phyloP scores from a whole-genome alignment of 108 stramenopile species.

The Cyclotella choctawhatcheeana region DNA sequence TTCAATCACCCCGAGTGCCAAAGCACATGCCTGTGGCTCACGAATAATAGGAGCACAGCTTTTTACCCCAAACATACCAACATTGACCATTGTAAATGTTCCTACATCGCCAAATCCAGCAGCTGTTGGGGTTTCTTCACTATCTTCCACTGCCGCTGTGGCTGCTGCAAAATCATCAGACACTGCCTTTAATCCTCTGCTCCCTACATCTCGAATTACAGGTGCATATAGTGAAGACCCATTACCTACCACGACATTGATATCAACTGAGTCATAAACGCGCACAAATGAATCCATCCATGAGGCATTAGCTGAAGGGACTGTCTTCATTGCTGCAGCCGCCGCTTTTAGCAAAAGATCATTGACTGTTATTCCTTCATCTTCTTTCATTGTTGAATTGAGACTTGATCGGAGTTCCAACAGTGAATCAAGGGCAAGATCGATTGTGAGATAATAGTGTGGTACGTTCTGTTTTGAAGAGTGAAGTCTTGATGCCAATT shows the following conservation, averaged over 20 bases:
- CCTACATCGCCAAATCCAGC: slow-evolving; percentile 64
- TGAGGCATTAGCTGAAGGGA: slow-evolving; percentile 92
- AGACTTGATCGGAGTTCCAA: slow-evolving; percentile 81
- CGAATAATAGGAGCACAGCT: slow-evolving; percentile 94
- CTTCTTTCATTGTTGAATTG: slow-evolving; percentile 69
- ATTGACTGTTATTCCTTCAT: slow-evolving; percentile 81
- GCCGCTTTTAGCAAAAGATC: slow-evolving; percentile 96
- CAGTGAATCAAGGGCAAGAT: slow-evolving; percentile 84
- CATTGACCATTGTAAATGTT: slow-evolving; percentile 92
- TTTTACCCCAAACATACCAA: slow-evolving; percentile 98
- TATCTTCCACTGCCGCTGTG: slow-evolving; percentile 27
- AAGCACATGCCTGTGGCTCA: slow-evolving; percentile 94
- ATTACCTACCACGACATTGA: slow-evolving; percentile 91
- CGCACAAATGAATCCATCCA: slow-evolving; percentile 88
- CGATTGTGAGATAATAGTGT: slow-evolving; percentile 96
- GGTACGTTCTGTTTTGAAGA: slow-evolving; percentile 92
- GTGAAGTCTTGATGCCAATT: slow-evolving; percentile 79
- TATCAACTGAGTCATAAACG: slow-evolving; percentile 90
- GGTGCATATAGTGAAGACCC: slow-evolving; percentile 88
- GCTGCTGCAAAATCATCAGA: slow-evolving; percentile 65
- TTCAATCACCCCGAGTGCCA: slow-evolving; percentile 94
- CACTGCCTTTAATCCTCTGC: slow-evolving; percentile 74
- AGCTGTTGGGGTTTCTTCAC: slow-evolving; percentile 28
- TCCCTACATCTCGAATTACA: slow-evolving; percentile 84
- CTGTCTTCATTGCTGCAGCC: slow-evolving; percentile 80